These are phyloP conservation scores for Saksenaea vasiformis DNA, from an alignment of 371 early-diverging fungal species.

Conservation along the genomic window DNA sequence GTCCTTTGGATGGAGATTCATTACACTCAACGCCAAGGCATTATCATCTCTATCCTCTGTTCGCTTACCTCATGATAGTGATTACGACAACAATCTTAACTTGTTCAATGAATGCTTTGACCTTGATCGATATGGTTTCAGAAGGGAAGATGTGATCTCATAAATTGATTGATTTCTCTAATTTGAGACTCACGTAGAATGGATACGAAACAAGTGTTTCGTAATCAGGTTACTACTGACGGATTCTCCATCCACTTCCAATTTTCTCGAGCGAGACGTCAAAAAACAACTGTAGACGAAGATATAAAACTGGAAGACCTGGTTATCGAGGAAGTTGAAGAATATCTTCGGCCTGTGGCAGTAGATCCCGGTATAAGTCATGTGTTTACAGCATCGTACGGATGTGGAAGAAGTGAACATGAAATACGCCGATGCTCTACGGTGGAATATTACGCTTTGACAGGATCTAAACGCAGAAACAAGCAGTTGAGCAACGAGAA, in stretches of 20 bases:
- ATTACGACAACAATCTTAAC: background rate
- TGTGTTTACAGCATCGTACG: background rate
- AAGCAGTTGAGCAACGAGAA: background rate
- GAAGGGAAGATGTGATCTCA: background rate
- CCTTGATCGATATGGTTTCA: background rate
- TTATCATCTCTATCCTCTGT: background rate
- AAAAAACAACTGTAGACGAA: background rate
- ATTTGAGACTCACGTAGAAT: background rate
- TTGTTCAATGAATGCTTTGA: background rate
- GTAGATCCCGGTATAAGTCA: background rate
- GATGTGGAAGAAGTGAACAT: background rate
- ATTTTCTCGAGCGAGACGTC: background rate
- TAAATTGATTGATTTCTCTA: background rate
- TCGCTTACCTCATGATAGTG: background rate
- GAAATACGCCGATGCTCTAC: background rate
- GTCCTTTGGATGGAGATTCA: background rate
- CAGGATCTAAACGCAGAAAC: background rate
- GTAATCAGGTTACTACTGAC: background rate
- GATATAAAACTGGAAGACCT: background rate
- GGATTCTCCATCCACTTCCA: background rate
- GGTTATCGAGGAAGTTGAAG: background rate
- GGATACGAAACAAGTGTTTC: background rate
- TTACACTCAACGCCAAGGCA: background rate
- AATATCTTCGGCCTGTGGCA: background rate
- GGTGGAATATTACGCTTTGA: background rate